Conservation (phyloP, 2,329 filamentous ascomycete genomes). For the Fusarium bactridioides region DNA sequence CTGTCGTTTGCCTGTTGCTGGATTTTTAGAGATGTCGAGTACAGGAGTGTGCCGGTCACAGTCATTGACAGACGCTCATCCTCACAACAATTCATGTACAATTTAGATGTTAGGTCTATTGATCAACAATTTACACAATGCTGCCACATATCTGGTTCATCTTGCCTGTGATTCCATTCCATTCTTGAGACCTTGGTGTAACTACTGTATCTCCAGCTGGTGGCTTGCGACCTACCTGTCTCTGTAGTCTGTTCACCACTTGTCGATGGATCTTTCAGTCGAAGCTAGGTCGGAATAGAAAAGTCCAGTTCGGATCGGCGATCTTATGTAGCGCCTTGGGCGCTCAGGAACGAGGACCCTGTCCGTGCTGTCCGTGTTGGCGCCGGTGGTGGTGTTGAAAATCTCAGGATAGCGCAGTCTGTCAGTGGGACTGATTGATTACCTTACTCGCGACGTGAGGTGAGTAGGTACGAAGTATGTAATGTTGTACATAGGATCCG, state of each 20-base stretch:
- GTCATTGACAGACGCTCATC: conserved; percentile 38
- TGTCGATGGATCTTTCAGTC: conserved; percentile 40
- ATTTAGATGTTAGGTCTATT: conserved; percentile 34
- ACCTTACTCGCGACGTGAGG: conserved; percentile 12
- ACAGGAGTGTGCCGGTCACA: conserved; percentile 46
- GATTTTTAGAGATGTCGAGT: conserved; percentile 38
- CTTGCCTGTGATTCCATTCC: background rate
- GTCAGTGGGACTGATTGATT: conserved; percentile 5
- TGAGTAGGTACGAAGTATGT: background rate
- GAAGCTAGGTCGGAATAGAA: conserved; percentile 15
- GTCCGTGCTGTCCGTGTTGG: conserved; percentile 16
- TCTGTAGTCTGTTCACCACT: background rate
- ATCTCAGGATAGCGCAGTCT: conserved; percentile 15
- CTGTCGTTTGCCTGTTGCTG: conserved; percentile 44
- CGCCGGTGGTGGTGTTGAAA: conserved; percentile 15
- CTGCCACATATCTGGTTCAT: conserved; percentile 21
- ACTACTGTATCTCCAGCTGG: background rate
- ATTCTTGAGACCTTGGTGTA: background rate
- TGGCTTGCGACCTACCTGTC: background rate
- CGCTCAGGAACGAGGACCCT: conserved; percentile 15
- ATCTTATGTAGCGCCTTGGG: conserved; percentile 15
- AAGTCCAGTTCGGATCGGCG: conserved; percentile 17
- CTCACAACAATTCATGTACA: conserved; percentile 39
- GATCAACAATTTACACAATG: conserved; percentile 41
- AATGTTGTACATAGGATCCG: background rate